Evolutionary conservation across 768 basidiomycete genomes (phyloP).

Genomic region (Mycena venus): DNA sequence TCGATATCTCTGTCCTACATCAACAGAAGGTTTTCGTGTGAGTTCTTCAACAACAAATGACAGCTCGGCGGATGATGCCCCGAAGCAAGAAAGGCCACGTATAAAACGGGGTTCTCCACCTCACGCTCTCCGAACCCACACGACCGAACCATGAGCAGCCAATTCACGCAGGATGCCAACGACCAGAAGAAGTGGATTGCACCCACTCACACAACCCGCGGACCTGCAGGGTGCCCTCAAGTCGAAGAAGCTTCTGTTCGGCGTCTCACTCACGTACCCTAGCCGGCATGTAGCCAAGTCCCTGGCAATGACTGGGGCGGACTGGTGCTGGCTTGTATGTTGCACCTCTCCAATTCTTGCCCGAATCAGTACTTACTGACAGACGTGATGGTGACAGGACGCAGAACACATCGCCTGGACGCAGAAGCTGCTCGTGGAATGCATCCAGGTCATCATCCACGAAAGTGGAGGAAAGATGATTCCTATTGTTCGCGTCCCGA

Average conservation of each 20-base stretch:
- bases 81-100: too few species aligned
- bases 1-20: too few species aligned
- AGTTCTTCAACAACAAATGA: too few species aligned
- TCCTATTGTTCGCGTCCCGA: constrained; percentile 11
- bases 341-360: neutral
- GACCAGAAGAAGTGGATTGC: too few species aligned
- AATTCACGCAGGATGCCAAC: too few species aligned
- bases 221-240: neutral
- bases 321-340: constrained; percentile 30
- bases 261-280: neutral
- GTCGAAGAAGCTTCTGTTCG: constrained; percentile 8
- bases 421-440: neutral
- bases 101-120: too few species aligned
- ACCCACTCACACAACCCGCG: too few species aligned
- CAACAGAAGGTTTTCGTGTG: too few species aligned
- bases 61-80: too few species aligned
- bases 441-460: constrained; percentile 16
- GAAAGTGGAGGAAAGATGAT: constrained; percentile 19
- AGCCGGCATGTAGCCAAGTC: constrained; percentile 24
- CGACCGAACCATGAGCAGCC: too few species aligned
- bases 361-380: neutral
- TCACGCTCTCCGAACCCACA: too few species aligned
- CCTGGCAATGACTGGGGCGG: neutral
- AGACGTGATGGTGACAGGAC: neutral
- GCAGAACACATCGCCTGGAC: constrained; percentile 13